These are phyloP conservation scores for Clonostachys chloroleuca DNA, from an alignment of 2,329 filamentous ascomycete species.

Conservation along the genomic window DNA sequence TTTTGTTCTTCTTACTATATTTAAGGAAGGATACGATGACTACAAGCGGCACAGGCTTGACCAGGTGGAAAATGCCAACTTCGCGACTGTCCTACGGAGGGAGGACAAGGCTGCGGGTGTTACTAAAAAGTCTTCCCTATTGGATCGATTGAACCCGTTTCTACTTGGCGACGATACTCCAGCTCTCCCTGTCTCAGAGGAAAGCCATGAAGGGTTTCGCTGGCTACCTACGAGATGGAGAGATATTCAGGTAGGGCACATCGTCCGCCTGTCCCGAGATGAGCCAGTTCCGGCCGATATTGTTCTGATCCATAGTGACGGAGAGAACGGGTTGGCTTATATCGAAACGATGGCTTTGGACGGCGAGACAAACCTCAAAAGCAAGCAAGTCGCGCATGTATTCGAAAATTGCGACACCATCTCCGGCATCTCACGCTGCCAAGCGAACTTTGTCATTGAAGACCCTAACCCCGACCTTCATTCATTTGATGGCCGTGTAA, in stretches of 20 bases:
- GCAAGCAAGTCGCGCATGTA: conserved; percentile 62
- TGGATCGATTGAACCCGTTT: conserved; percentile 24
- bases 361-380: conserved; percentile 79
- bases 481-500: conserved; percentile 68
- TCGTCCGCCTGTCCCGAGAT: conserved; percentile 55
- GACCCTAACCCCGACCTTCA: conserved; percentile 77
- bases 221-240: conserved; percentile 46
- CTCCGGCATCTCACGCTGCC: conserved; percentile 44
- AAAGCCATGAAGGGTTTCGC: conserved; percentile 55
- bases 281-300: conserved; percentile 82
- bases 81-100: conserved; percentile 38
- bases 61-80: conserved; percentile 68
- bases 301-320: conserved; percentile 71
- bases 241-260: conserved; percentile 43
- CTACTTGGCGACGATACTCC: conserved; percentile 16
- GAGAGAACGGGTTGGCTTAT: conserved; percentile 75
- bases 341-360: conserved; percentile 83
- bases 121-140: conserved; percentile 10
- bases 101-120: conserved; percentile 24
- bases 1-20: conserved; percentile 76
- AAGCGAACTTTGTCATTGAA: conserved; percentile 65
- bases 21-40: conserved; percentile 86
- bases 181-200: conserved; percentile 32
- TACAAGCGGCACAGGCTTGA: conserved; percentile 75
- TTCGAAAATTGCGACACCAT: conserved; percentile 54